Evolutionary conservation across 768 basidiomycete genomes (phyloP).

Genomic region (Suillus tomentosus): DNA sequence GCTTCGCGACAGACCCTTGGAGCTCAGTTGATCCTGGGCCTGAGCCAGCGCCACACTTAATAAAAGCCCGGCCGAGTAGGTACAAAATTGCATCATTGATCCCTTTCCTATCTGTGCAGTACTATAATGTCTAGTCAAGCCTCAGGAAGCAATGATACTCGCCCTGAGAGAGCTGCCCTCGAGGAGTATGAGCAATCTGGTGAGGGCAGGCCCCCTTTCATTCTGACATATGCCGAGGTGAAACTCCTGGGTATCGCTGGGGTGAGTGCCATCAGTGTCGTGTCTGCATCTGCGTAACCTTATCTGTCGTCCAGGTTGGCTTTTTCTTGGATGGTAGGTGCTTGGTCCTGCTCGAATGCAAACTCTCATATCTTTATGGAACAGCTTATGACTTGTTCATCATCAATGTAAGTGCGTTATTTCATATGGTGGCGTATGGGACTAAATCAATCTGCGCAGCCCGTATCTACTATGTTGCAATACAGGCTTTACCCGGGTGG

Average conservation of each 20-base stretch:
- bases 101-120: no score
- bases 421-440: background rate
- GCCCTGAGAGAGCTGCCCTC: slow-evolving; percentile 16
- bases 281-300: slow-evolving; percentile 8
- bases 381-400: slow-evolving; percentile 72
- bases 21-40: background rate
- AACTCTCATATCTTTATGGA: slow-evolving; percentile 8
- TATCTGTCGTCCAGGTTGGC: slow-evolving; percentile 47
- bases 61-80: background rate
- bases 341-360: background rate
- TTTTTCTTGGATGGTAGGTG: slow-evolving; percentile 70
- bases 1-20: background rate
- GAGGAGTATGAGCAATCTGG: slow-evolving; percentile 32
- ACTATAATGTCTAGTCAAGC: background rate
- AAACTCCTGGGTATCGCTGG: slow-evolving; percentile 66
- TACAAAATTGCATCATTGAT: background rate
- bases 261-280: slow-evolving; percentile 34
- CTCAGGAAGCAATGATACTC: background rate
- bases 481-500: slow-evolving; percentile 59
- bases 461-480: slow-evolving; percentile 68
- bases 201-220: slow-evolving; percentile 38
- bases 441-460: slow-evolving; percentile 37
- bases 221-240: slow-evolving; percentile 48
- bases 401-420: slow-evolving; percentile 52
- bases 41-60: background rate